These are phyloP conservation scores for Sporothrix euskadiensis DNA, from an alignment of 2,329 filamentous ascomycete genomes.

Conservation along the genomic window DNA sequence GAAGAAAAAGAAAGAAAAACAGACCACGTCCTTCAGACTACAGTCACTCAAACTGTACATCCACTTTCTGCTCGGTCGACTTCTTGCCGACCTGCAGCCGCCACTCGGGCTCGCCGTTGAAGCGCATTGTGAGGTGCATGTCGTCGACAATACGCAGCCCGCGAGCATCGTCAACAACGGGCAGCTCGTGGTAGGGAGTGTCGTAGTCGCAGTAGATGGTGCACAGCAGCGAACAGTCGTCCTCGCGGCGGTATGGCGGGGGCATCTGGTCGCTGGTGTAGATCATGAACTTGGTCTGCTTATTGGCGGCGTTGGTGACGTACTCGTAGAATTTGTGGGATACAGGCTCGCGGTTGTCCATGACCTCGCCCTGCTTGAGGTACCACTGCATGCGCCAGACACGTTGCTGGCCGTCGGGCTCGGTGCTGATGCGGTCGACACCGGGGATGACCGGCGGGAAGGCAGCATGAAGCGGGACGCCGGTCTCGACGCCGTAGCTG, in stretches of 20 bases:
- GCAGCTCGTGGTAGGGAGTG: slow-evolving; percentile 26
- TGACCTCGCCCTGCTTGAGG: slow-evolving; percentile 25
- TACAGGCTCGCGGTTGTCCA: slow-evolving; percentile 31
- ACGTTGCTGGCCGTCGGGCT: slow-evolving; percentile 21
- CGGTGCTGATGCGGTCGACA: slow-evolving; percentile 10
- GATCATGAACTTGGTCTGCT: slow-evolving; percentile 21
- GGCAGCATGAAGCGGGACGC: slow-evolving; percentile 21
- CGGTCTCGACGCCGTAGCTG: slow-evolving; percentile 29
- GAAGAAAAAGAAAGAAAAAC: background rate
- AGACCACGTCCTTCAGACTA: background rate
- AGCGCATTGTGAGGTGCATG: slow-evolving; percentile 30
- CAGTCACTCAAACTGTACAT: slow-evolving; percentile 21
- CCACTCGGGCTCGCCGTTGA: slow-evolving; percentile 29
- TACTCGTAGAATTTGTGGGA: slow-evolving; percentile 29
- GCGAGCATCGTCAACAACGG: background rate
- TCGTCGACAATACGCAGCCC: slow-evolving; percentile 25
- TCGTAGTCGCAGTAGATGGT: slow-evolving; percentile 28
- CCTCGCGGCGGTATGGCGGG: slow-evolving; percentile 23
- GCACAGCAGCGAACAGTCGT: slow-evolving; percentile 23
- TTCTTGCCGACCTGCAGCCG: slow-evolving; percentile 25
- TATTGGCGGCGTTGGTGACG: slow-evolving; percentile 7
- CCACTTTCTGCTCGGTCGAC: slow-evolving; percentile 14
- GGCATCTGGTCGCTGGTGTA: slow-evolving; percentile 21
- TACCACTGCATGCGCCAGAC: slow-evolving; percentile 31
- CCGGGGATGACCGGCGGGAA: background rate